These are phyloP conservation scores for Komagataella kurtzmanii DNA, from an alignment of 805 yeast species.

Conservation along the genomic window DNA sequence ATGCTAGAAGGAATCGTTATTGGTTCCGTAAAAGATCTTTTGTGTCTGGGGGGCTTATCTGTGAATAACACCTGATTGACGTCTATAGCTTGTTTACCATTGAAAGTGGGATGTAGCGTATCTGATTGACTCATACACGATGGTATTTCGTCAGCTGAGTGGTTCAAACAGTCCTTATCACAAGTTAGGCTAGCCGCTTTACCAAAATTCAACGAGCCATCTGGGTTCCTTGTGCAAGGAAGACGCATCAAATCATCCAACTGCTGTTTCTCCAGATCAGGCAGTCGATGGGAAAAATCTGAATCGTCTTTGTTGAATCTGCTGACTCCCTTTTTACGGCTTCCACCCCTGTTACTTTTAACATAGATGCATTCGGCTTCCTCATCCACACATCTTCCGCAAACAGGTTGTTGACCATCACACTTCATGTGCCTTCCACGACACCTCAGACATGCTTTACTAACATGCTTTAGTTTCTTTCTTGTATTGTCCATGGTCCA, in stretches of 20 bases:
- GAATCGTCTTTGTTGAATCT: conserved; percentile 5
- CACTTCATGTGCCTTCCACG: conserved; percentile 37
- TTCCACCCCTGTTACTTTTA: conserved; percentile 39
- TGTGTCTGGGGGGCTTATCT: conserved; percentile 12
- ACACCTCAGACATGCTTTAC: conserved; percentile 38
- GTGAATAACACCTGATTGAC: conserved; percentile 12
- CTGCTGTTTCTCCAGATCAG: conserved; percentile 3
- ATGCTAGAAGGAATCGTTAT: background rate
- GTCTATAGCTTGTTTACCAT: background rate
- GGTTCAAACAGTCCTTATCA: conserved; percentile 13
- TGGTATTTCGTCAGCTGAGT: conserved; percentile 14
- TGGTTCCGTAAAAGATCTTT: conserved; percentile 9
- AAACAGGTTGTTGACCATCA: conserved; percentile 31
- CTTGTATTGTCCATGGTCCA: conserved; percentile 2
- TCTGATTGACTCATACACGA: conserved; percentile 12
- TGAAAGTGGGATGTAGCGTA: conserved; percentile 1
- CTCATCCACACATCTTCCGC: conserved; percentile 24
- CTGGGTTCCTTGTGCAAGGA: background rate
- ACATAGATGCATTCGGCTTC: conserved; percentile 30
- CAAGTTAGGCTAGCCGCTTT: conserved; percentile 7
- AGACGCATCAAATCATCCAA: background rate
- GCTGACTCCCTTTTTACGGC: conserved; percentile 34
- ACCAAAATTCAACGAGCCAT: background rate
- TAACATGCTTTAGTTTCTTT: conserved; percentile 21
- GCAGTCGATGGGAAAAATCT: background rate